These are phyloP conservation scores for Rosellinia necatrix DNA, from an alignment of 2,329 filamentous ascomycete species.

Conservation along the genomic window DNA sequence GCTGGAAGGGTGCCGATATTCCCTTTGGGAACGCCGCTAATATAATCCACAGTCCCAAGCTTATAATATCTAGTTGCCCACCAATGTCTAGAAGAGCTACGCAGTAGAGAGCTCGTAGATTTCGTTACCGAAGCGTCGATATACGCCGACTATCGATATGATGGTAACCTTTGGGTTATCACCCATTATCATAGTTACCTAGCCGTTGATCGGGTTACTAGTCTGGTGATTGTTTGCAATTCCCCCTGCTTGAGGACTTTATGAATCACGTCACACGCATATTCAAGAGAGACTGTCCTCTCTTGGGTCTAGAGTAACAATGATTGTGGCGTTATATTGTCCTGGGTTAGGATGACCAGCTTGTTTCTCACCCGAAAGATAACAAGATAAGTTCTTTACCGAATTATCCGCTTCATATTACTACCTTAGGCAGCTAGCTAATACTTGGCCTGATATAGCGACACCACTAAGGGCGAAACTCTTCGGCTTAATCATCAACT, in stretches of 20 bases:
- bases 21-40: conserved; percentile 7
- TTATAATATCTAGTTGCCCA: background rate
- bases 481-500: conserved; percentile 6
- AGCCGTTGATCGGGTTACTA: background rate
- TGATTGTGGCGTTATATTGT: too few species aligned
- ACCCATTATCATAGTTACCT: background rate
- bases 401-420: too few species aligned
- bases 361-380: too few species aligned
- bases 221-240: background rate
- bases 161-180: background rate
- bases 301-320: too few species aligned
- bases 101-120: background rate
- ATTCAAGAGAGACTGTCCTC: background rate
- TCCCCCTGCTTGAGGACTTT: background rate
- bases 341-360: too few species aligned
- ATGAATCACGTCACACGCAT: conserved; percentile 7
- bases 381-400: too few species aligned
- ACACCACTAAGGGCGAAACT: conserved; percentile 3
- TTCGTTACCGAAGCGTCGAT: conserved; percentile 14
- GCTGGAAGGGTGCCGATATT: too few species aligned
- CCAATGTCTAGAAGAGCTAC: background rate
- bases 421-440: too few species aligned
- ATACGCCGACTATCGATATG: background rate
- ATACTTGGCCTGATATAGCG: background rate
- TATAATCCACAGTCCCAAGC: background rate